Base-by-base conservation (phyloP, 2,329 filamentous ascomycete genomes). In the Zarea fungicola region DNA sequence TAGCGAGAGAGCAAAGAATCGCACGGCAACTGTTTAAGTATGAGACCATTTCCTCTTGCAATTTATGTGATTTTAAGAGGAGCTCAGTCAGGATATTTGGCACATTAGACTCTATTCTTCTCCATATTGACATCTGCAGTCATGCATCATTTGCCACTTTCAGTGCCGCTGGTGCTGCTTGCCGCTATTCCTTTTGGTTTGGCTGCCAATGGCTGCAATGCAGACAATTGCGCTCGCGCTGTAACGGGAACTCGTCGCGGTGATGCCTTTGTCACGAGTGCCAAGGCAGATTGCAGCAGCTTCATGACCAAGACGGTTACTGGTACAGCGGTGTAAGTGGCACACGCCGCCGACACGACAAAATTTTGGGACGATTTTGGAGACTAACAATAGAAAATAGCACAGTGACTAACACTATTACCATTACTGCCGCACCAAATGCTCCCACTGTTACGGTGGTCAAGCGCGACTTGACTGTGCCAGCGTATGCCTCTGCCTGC, bases 401-500 rank as follows among this genome's bases (percentile, higher is more conserved):
- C n/a, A 41, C 45, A 3, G 19, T 34, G n/a, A 48, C 36, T 18
- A 48, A 3, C 14, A 48, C 45, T 2, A 13, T 48, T 4, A 48
- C 45, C 6, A 26, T 41, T 21, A 48, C 45, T 6, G 36, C 5
- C 4, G 36, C 23, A 4, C 45, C 36, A 6, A 29, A 16, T 6
- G 22, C 25, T 23, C 34, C 43, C 2, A 21, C 28, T 9, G 11
- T 37, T 18, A 39, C 44, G 14, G 11, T 23, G 4, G 10, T 25
- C 13, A 47, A 47, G 6, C 44, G 35, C 35, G 36, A 40, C 13
- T 10, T 16, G 45, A 48, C 49, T 2, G 21, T 54, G 22, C 59
- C 60, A 2, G 29, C 35, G 21, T 63, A 63, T 47, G 62, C 62
- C 6, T 53, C 54, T 3, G 42, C 54, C 10, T 63, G 62, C 56